Percentiles rank a stretch among this genome's conserved stretches.
phyloP scores from a whole-genome alignment of 1,284 basidiomycete genomes.

The Rhodotorula sp. region DNA sequence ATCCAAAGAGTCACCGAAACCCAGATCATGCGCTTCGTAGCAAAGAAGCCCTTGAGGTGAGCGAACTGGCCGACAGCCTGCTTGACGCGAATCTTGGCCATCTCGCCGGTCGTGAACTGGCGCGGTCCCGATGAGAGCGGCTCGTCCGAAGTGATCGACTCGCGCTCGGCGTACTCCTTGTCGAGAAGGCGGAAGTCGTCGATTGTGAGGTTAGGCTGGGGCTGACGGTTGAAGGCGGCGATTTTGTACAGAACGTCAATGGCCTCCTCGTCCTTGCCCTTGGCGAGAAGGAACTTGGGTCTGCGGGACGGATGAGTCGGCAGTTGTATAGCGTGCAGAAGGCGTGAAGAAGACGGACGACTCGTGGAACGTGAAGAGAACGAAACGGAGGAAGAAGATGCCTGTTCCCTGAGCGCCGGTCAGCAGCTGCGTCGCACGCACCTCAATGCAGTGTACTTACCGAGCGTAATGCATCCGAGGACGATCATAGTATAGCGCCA shows the following conservation, averaged over 20 bases:
- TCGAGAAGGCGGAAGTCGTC: slow-evolving; percentile 40
- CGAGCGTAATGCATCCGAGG: slow-evolving; percentile 49
- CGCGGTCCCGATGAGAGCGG: background rate
- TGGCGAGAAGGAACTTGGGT: slow-evolving; percentile 61
- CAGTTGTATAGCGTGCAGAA: slow-evolving; percentile 55
- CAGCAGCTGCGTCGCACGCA: background rate
- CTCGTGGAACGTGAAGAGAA: slow-evolving; percentile 70
- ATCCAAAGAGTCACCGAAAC: slow-evolving; percentile 65
- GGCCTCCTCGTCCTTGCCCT: slow-evolving; percentile 68
- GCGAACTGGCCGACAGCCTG: slow-evolving; percentile 46
- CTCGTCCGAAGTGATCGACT: slow-evolving; percentile 23
- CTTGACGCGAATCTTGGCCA: slow-evolving; percentile 49
- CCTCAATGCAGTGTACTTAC: background rate
- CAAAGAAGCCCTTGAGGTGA: slow-evolving; percentile 67
- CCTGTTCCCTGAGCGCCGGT: background rate
- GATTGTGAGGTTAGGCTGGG: slow-evolving; percentile 39
- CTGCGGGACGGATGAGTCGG: slow-evolving; percentile 38
- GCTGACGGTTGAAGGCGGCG: slow-evolving; percentile 64
- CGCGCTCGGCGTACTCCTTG: slow-evolving; percentile 29
- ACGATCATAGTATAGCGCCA: slow-evolving; percentile 69
- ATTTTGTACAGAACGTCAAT: slow-evolving; percentile 67
- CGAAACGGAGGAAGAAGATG: slow-evolving; percentile 64
- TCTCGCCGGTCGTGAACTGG: slow-evolving; percentile 53
- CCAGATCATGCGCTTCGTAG: slow-evolving; percentile 61
- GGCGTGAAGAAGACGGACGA: slow-evolving; percentile 61